These are phyloP conservation scores for Nemania abortiva DNA, from an alignment of 2,329 filamentous ascomycete genomes.

Conservation along the genomic window DNA sequence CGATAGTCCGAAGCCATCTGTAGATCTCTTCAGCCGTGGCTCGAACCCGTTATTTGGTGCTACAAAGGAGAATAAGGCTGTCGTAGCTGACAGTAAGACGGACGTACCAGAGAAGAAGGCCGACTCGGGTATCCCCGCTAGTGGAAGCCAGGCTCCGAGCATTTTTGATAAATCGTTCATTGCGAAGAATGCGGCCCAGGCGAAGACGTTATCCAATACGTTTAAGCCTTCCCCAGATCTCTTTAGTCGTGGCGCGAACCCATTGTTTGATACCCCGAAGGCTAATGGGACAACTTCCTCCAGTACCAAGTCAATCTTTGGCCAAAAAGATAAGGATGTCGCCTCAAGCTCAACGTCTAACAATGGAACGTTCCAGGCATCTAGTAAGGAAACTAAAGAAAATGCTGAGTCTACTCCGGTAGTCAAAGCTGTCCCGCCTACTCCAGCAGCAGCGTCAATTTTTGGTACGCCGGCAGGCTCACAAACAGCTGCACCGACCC, in stretches of 20 bases:
- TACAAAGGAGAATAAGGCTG: slow-evolving; percentile 12
- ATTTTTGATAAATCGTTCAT: slow-evolving; percentile 40
- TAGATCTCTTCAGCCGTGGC: slow-evolving; percentile 44
- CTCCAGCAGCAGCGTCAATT: slow-evolving; percentile 44
- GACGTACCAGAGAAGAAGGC: background rate
- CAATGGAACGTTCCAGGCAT: slow-evolving; percentile 1
- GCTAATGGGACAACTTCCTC: slow-evolving; percentile 47
- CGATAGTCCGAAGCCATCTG: slow-evolving; percentile 36
- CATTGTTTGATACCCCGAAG: slow-evolving; percentile 37
- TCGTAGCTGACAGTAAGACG: background rate
- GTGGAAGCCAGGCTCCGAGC: slow-evolving; percentile 15
- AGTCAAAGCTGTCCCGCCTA: slow-evolving; percentile 48
- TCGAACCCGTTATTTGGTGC: slow-evolving; percentile 37
- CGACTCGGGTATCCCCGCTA: slow-evolving; percentile 1
- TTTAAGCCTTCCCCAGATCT: slow-evolving; percentile 39
- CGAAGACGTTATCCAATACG: slow-evolving; percentile 38
- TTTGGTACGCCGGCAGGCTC: slow-evolving; percentile 58
- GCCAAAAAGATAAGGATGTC: slow-evolving; percentile 48
- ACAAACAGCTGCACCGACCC: slow-evolving; percentile 52
- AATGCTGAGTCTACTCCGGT: slow-evolving; percentile 18
- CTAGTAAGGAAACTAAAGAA: slow-evolving; percentile 22
- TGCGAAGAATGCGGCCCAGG: slow-evolving; percentile 35
- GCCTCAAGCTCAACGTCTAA: slow-evolving; percentile 7
- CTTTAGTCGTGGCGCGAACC: slow-evolving; percentile 45
- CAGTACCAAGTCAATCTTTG: slow-evolving; percentile 55